Evolutionary conservation across 805 yeast species (phyloP).

Genomic region (Candida palmyrensis): DNA sequence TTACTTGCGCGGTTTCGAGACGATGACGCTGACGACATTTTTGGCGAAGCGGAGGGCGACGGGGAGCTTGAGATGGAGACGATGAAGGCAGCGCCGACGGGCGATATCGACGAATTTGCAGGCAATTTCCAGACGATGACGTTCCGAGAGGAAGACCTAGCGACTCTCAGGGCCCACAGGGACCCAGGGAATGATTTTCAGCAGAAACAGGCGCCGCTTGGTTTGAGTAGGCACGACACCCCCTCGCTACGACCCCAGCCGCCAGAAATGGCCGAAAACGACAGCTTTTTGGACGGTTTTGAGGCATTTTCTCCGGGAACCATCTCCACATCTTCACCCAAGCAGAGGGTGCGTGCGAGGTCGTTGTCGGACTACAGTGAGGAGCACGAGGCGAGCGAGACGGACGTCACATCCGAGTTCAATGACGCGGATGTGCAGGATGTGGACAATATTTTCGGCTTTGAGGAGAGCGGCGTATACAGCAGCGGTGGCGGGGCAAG

Average conservation of each 20-base stretch:
- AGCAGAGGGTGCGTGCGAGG: constrained; percentile 13
- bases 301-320: constrained; percentile 14
- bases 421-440: constrained; percentile 33
- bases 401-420: constrained; percentile 34
- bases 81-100: background rate
- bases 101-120: constrained; percentile 2
- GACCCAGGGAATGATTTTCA: background rate
- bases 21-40: constrained; percentile 17
- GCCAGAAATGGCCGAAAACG: too few relatives aligned
- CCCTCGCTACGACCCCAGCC: background rate
- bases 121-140: constrained; percentile 21
- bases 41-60: constrained; percentile 21
- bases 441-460: constrained; percentile 33
- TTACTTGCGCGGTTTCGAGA: constrained; percentile 19
- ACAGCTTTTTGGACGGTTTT: constrained; percentile 3
- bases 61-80: constrained; percentile 7
- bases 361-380: constrained; percentile 35
- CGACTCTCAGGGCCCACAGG: constrained; percentile 2
- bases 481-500: constrained; percentile 12
- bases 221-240: background rate
- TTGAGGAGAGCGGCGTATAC: constrained; percentile 32
- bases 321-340: constrained; percentile 21
- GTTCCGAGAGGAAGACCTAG: constrained; percentile 4
- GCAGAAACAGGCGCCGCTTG: constrained; percentile 5
- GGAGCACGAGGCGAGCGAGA: constrained; percentile 20